These are phyloP conservation scores for Tolypocladium cylindrosporum DNA, from an alignment of 2,329 filamentous ascomycete genomes.

Conservation along the genomic window DNA sequence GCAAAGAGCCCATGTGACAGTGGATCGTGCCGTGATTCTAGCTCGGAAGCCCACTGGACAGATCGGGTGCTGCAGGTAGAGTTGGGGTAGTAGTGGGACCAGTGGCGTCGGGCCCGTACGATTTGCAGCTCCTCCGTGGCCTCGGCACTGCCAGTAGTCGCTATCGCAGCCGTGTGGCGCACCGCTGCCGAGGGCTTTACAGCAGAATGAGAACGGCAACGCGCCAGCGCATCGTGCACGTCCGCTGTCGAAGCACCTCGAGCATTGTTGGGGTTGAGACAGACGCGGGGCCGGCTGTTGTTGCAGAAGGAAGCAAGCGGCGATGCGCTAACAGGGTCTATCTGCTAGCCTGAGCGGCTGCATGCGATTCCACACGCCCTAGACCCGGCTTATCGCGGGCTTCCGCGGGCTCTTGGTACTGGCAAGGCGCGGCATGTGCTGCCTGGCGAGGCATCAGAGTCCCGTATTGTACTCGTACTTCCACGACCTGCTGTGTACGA, in stretches of 20 bases:
- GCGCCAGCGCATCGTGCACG: background rate
- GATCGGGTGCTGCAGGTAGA: background rate
- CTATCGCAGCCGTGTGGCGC: background rate
- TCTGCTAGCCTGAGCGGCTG: constrained; percentile 3
- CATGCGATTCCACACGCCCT: constrained; percentile 2
- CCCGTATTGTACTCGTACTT: no score
- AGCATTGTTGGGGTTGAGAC: background rate
- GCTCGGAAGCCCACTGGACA: background rate
- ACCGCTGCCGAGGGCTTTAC: background rate
- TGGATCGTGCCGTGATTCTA: background rate
- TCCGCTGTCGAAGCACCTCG: no score
- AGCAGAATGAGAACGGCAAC: background rate
- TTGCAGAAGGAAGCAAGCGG: background rate
- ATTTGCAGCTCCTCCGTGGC: background rate
- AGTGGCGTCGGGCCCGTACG: background rate
- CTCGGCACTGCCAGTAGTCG: background rate
- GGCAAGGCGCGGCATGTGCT: no score
- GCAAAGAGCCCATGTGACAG: background rate
- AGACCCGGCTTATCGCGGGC: background rate
- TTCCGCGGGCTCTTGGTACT: background rate
- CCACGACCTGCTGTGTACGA: no score
- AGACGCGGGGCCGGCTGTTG: background rate
- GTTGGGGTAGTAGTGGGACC: background rate
- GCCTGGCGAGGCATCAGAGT: no score
- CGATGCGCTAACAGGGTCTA: background rate